A percentile compares a stretch with the other conserved stretches of the same genome.
phyloP scores from a whole-genome alignment of 2,329 filamentous ascomycete genomes.

The Exophiala sideris region DNA sequence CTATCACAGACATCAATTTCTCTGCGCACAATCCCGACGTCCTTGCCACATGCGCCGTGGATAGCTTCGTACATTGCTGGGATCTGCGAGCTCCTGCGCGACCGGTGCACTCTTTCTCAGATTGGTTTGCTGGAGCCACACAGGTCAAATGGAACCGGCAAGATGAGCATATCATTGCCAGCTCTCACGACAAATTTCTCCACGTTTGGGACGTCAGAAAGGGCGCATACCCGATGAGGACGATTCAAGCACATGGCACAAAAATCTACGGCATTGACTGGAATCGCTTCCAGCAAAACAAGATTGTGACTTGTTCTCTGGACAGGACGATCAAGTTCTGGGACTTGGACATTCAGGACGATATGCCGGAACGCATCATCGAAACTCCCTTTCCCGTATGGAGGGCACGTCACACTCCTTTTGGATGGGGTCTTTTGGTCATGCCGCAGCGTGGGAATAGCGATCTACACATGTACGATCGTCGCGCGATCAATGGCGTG shows the following conservation, averaged over 20 bases:
- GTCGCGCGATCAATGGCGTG: constrained; percentile 36
- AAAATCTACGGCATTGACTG: constrained; percentile 96
- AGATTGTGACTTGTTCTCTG: constrained; percentile 80
- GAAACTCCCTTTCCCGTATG: constrained; percentile 82
- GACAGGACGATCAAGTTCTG: constrained; percentile 93
- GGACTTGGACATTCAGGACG: constrained; percentile 67
- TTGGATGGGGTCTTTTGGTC: constrained; percentile 77
- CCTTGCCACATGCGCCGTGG: constrained; percentile 84
- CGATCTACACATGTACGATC: constrained; percentile 79
- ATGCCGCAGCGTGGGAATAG: constrained; percentile 91
- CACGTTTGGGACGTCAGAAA: constrained; percentile 88
- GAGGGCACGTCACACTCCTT: constrained; percentile 87
- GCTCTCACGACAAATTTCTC: constrained; percentile 81
- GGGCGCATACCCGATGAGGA: constrained; percentile 71
- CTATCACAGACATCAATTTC: constrained; percentile 96
- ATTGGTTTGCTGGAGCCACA: constrained; percentile 90
- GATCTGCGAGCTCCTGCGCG: constrained; percentile 72
- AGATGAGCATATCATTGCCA: constrained; percentile 80
- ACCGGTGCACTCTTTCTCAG: constrained; percentile 76
- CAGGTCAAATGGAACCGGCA: constrained; percentile 95
- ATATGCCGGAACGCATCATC: constrained; percentile 72
- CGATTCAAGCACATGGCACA: constrained; percentile 81
- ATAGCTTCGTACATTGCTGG: constrained; percentile 92
- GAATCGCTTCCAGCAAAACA: constrained; percentile 72
- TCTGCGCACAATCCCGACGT: constrained; percentile 88